Evolutionary conservation across 176 grass and related monocot genomes (phyloP), one percentile per base, ranked within the genome.

Genomic region (Hordeum marinum): DNA sequence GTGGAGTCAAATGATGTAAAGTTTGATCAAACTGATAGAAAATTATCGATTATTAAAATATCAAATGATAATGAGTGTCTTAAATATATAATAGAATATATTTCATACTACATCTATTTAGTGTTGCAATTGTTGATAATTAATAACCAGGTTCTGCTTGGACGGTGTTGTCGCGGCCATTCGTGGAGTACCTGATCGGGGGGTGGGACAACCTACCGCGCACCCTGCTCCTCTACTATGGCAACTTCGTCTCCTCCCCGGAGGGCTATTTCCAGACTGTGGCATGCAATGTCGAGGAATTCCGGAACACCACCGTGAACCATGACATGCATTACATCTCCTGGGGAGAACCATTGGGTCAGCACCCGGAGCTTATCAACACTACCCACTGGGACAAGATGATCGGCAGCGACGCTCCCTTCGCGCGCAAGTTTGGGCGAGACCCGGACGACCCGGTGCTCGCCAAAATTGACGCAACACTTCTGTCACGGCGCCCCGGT

Each of bases 201-300:
- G 92, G 92, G 0, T 94, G 92, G 92, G 92, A 94, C 68, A 94
- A 94, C 80, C 84, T 94, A 6, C 92, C 92, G 10, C 85, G 92
- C 11, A 91, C 86, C 26, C 52, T 87, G n/a, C 87, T 94, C 58
- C 88, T 94, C 89, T 94, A 94, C 80, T 89, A 94, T 67, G 85
- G 89, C 25, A 94, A 94, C 71, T 94, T 94, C 75, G 81, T 94
- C 54, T 94, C 92, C 21, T 91, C 92, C 2, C 92, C 92, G 17
- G 92, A 94, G 81, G 86, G 92, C 14, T 94, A 94, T 74, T 94
- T 94, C 80, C 92, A 93, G 82, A 93, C 91, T 2, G 91, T 93
- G 50, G 72, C 87, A 39, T 93, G 91, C 88, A 93, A 93, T 64
- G 87, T 89, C 6, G 84, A 63, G 3, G 89, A 36, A 39, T 94